Evolutionary conservation across 2,329 filamentous ascomycete species (phyloP), one percentile per base, ranked within the genome.

Genomic region (Aspergillus pseudoglaucus): DNA sequence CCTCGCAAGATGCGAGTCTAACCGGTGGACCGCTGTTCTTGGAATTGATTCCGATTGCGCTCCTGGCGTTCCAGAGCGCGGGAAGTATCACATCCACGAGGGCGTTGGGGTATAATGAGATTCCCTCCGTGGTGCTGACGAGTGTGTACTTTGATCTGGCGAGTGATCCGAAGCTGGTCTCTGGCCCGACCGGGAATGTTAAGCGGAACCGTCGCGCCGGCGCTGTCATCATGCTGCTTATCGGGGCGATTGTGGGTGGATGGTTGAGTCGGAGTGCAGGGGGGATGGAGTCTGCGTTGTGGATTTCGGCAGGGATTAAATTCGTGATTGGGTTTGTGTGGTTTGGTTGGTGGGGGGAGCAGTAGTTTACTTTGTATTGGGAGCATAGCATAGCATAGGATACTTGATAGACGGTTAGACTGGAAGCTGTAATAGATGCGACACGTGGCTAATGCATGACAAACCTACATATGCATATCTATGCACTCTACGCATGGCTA

Each of bases 101-200:
- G 2, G 59, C 66, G 4, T 60, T 75, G 20, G 61, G 64, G 0
- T 68, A 68, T 52, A 68, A 69, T 42, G 72, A 74, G 55, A 67
- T 75, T 37, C 72, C 72, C 12, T 73, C 70, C 7, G 70, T 73
- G 14, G 72, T 74, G 5, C 53, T 75, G 53, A 75, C 72, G 9
- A 72, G 70, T 39, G 60, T 73, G 12, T 74, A 73, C 50, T 72
- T 71, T 53, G 72, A 75, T 50, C 66, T 74, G 41, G 68, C 68
- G 2, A 67, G 68, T 4, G 72, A 75, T 48, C 63, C 68, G 10
- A 65, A 63, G 38, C 53, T 72, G 22, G 53, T 53, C 0, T 56
- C 53, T 3, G 60, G 59, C 44, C 64, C 68, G n/a, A 59, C 56
- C 14, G 53, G 62, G 38, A 74, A 73, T 49, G 60, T 61, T 4